These are phyloP conservation scores for Suillus clintonianus DNA, from an alignment of 768 basidiomycete genomes.

Conservation along the genomic window DNA sequence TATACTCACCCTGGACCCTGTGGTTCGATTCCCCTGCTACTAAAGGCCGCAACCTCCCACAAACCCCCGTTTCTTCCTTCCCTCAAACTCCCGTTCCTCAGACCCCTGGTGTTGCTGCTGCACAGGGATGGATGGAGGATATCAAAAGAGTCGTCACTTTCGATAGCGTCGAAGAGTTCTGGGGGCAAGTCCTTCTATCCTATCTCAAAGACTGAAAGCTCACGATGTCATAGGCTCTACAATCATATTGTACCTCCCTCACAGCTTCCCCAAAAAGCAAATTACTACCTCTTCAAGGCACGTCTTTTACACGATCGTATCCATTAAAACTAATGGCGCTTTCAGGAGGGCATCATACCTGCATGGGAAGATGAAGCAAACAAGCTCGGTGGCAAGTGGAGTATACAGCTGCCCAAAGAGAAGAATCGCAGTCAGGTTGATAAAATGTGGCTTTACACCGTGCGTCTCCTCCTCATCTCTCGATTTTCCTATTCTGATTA, in stretches of 20 bases:
- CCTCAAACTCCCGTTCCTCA: slow-evolving; percentile 73
- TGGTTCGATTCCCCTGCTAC: slow-evolving; percentile 97
- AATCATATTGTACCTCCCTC: slow-evolving; percentile 98
- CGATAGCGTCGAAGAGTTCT: slow-evolving; percentile 98
- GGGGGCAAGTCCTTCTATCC: slow-evolving; percentile 70
- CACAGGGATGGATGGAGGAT: slow-evolving; percentile 97
- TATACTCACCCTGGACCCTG: slow-evolving; percentile 94
- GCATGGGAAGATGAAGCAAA: slow-evolving; percentile 99
- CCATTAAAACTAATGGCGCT: slow-evolving; percentile 4
- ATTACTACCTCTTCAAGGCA: slow-evolving; percentile 99
- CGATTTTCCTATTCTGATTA: slow-evolving; percentile 2
- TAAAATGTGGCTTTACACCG: slow-evolving; percentile 98
- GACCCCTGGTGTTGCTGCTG: slow-evolving; percentile 72
- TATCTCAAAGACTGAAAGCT: slow-evolving; percentile 5
- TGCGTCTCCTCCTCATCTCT: slow-evolving; percentile 34
- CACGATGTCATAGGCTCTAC: slow-evolving; percentile 63
- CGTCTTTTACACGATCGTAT: slow-evolving; percentile 19
- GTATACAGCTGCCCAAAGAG: slow-evolving; percentile 94
- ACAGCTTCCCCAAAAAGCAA: slow-evolving; percentile 91
- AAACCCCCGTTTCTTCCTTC: slow-evolving; percentile 77
- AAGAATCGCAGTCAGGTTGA: slow-evolving; percentile 86
- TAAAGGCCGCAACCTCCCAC: slow-evolving; percentile 86
- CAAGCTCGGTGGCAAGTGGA: slow-evolving; percentile 98
- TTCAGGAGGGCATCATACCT: slow-evolving; percentile 90
- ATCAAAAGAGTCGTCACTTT: slow-evolving; percentile 96